These are phyloP conservation scores for Tricholomella constricta DNA, from an alignment of 768 basidiomycete species.

Conservation along the genomic window DNA sequence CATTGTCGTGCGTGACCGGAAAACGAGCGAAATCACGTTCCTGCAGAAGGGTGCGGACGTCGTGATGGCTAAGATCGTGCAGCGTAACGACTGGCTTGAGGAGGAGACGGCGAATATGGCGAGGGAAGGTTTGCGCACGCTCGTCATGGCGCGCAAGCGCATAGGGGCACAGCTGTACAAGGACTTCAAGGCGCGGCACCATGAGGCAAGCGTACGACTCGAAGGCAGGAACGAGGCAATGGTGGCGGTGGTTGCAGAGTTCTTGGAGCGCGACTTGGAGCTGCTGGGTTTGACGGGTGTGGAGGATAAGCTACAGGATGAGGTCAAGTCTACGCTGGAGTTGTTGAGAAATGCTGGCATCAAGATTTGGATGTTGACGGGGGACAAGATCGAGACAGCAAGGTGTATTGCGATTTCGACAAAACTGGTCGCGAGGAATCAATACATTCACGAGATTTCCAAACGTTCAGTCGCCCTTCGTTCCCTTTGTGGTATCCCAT, in stretches of 20 bases:
- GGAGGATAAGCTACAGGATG: conserved; percentile 97
- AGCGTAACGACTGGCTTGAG: conserved; percentile 97
- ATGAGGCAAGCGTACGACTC: conserved; percentile 75
- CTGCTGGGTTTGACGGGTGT: conserved; percentile 95
- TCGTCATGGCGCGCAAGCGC: conserved; percentile 87
- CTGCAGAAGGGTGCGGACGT: conserved; percentile 98
- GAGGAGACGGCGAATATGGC: conserved; percentile 99
- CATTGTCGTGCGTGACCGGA: conserved; percentile 84
- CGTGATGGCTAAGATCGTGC: conserved; percentile 95
- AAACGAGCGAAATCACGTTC: conserved; percentile 81
- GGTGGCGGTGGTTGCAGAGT: conserved; percentile 67
- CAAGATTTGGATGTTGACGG: conserved; percentile 99
- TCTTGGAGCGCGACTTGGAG: conserved; percentile 88
- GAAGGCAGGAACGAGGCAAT: conserved; percentile 85
- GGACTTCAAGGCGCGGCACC: conserved; percentile 72
- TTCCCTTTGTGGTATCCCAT: neutral
- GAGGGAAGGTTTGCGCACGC: conserved; percentile 89
- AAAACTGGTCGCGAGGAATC: conserved; percentile 92
- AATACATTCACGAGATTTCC: conserved; percentile 96
- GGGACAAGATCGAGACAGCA: conserved; percentile 99
- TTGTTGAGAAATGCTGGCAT: conserved; percentile 92
- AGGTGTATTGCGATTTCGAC: conserved; percentile 98
- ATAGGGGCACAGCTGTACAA: conserved; percentile 69
- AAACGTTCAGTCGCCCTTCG: conserved; percentile 67
- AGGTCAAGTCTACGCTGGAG: conserved; percentile 92